Base-by-base conservation (phyloP, 2,329 filamentous ascomycete species). In the Nothopassalora personata region DNA sequence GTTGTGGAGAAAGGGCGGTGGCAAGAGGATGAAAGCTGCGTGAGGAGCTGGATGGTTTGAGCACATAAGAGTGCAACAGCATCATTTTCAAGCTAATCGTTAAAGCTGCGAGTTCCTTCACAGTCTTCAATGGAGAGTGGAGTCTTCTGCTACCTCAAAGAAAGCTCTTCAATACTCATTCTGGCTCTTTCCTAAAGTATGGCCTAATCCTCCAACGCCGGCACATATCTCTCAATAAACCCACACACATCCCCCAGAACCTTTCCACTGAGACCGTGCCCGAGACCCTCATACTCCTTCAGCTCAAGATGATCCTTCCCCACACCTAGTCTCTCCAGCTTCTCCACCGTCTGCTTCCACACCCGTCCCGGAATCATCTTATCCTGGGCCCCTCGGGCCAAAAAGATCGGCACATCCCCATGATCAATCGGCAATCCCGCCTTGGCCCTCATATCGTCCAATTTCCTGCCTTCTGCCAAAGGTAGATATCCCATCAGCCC, bases 1-100 rank as follows among this genome's bases (percentile, higher is more conserved):
- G 92, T 74, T 96, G 61, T 92, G 90, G 90, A 65, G 88, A 80
- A 70, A 88, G 80, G 89, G 89, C 71, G 75, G 86, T 76, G 78
- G 83, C 73, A 75, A 81, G 77, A 76, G 81, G 79, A 76, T 83
- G 84, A 75, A 75, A 80, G 77, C 77, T 54, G 72, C 74, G 28
- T 79, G 60, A 70, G 39, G 7, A 43, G 39, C 3, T 18, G 39
- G 13, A 15, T n/a, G 39, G 13, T 36, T 36, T 15, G 10, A 15
- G 34, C 2, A 23, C 3, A 23, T 3, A 23, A 23, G 23, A 23
- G 23, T 23, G 23, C 23, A 23, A 3, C 23, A 23, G 23, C 23
- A 23, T 23, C 23, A 23, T 23, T 23, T 3, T 23, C 23, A 23
- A 23, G 23, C 23, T 23, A 23, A 23, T 23, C 23, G 23, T 23